Evolutionary conservation across 75 land plant species (phyloP), one percentile per base, ranked within the genome.

Genomic region (Sequoia sempervirens): DNA sequence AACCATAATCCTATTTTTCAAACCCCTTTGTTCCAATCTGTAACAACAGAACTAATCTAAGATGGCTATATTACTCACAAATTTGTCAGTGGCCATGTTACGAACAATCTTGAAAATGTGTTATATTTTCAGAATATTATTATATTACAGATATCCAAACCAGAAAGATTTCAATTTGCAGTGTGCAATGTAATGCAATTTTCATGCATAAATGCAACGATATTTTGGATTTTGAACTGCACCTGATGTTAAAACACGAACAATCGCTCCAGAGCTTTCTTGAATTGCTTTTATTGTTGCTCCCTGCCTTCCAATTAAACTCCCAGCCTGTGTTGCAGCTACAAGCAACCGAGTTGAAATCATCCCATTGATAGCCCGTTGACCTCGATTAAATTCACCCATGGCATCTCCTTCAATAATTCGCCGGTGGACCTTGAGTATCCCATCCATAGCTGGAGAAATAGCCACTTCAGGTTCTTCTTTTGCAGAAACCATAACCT

Each of bases 401-500:
- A 72, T 76, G 30, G 13, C 80, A 81, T 92, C 95, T 20, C 79
- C 97, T 84, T 97, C 99, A 81, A 95, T 85, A 50, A 90, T 86
- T 40, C 94, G 95, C 70, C 89, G 89, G 68, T 97, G 97, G 82
- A 95, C 94, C 83, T 86, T 87, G 36, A 97, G 85, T 72, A 97
- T 88, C 17, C 95, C 99, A 89, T 97, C 94, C 85, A 97, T 85
- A 36, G 99, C 97, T 68, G 97, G 93, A 53, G 99, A 92, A 70
- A 91, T 78, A 46, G 91, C 53, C 46, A 86, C 85, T 83, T 97
- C 97, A 43, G 91, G 96, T 53, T 97, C 97, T 45, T 97, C 97
- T 89, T 92, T 97, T 82, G 94, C 95, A 64, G 99, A 93, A 69
- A 97, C 88, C 92, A 97, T 91, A 10, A 95, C 99, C 97, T 97